Base-by-base conservation (phyloP, 1,284 basidiomycete genomes). In the Marasmius fiardii region DNA sequence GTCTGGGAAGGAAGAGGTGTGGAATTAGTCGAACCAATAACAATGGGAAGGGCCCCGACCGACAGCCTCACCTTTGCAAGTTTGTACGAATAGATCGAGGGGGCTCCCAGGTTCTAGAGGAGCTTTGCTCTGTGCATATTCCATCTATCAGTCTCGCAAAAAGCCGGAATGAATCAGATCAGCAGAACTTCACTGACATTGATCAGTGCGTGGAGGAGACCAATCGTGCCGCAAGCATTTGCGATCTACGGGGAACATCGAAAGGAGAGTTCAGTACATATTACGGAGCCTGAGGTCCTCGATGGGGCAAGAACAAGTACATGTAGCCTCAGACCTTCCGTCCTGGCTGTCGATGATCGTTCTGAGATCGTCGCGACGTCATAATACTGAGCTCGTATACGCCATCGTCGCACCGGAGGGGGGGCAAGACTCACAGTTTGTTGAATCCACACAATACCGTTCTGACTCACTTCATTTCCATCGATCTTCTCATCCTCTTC, bases 151-250 rank as follows among this genome's bases (percentile, higher is more conserved):
- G 28, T 31, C 28, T 31, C 5, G 28, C 28, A 31, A n/a, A n/a
- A n/a, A n/a, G n/a, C n/a, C n/a, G n/a, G n/a, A n/a, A n/a, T n/a
- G n/a, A n/a, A n/a, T n/a, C n/a, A n/a, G n/a, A n/a, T n/a, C n/a
- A n/a, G n/a, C n/a, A n/a, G n/a, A 37, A 2, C 26, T 44, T 26
- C 4, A 68, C 82, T 61, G 59, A 88, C 86, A 64, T 93, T 93
- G 18, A 80, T 80, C 47, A 93, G 67, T 3, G 90, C 83, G 66
- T 96, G 93, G 12, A 96, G 74, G 7, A 96, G 74, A 0, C 87
- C 93, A 64, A 95, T 94, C 0, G 93, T 94, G 1, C 93, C 93
- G 64, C 93, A 95, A 0, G 93, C 93, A 66, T 95, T 95, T 1
- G 78, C 71, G 58, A 95, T 93, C 91, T 93, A 57, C 28, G 44